These are phyloP conservation scores for Populus tomentosa DNA, from an alignment of 441 rosid species.

Conservation along the genomic window DNA sequence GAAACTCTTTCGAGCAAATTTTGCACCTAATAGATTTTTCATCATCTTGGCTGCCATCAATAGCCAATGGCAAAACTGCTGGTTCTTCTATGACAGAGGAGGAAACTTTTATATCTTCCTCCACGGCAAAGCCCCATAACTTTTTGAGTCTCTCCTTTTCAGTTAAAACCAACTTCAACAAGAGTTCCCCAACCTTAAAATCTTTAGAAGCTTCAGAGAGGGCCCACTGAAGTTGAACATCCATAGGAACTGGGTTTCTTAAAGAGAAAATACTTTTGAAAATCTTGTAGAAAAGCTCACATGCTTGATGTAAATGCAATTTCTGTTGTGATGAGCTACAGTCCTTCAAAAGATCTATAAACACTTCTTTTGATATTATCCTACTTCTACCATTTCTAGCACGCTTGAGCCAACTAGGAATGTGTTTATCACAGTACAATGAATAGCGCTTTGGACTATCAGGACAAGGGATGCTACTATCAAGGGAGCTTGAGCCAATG, in stretches of 20 bases:
- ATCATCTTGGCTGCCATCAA: conserved; percentile 33
- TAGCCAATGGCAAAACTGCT: conserved; percentile 36
- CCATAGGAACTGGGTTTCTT: conserved; percentile 93
- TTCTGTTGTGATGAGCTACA: conserved; percentile 67
- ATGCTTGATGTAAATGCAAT: conserved; percentile 78
- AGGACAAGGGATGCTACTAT: conserved; percentile 45
- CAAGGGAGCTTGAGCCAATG: conserved; percentile 53
- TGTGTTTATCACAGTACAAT: conserved; percentile 85
- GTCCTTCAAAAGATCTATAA: conserved; percentile 61
- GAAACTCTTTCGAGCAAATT: conserved; percentile 56
- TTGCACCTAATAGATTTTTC: conserved; percentile 54
- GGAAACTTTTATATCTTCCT: conserved; percentile 36
- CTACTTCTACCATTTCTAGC: conserved; percentile 98
- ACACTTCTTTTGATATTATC: conserved; percentile 90
- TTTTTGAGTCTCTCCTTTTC: conserved; percentile 77
- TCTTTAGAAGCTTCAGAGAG: conserved; percentile 84
- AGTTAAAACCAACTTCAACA: conserved; percentile 60
- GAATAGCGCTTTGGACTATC: conserved; percentile 72
- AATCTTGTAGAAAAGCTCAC: conserved; percentile 93
- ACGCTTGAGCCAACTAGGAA: conserved; percentile 99
- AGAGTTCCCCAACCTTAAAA: conserved; percentile 56
- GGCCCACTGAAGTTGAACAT: conserved; percentile 97
- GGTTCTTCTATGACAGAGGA: conserved; percentile 40
- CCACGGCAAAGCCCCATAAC: conserved; percentile 68
- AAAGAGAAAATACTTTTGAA: conserved; percentile 84